Conservation (phyloP, 345 rosid species). For the Populus alba region DNA sequence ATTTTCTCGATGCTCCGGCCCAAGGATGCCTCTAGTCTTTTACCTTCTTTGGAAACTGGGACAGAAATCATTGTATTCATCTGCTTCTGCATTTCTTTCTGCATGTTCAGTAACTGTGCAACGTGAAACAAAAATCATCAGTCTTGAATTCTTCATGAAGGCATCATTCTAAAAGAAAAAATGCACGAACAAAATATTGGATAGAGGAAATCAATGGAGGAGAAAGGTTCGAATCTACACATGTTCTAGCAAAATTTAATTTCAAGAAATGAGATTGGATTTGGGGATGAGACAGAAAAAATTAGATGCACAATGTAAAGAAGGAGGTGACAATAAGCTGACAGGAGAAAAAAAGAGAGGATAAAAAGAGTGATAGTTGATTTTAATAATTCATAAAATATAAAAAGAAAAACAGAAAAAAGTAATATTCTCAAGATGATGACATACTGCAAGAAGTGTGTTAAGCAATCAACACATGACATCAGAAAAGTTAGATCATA, state of each 20-base stretch:
- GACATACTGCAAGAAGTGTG: neutral
- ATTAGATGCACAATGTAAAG: neutral
- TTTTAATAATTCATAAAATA: neutral
- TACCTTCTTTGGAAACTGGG: conserved; percentile 33
- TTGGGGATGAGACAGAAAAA: neutral
- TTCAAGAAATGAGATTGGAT: neutral
- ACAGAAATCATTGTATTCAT: conserved; percentile 14
- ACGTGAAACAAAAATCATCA: neutral
- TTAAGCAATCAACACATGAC: neutral
- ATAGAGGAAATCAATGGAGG: neutral
- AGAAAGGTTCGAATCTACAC: neutral
- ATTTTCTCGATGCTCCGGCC: conserved; percentile 30
- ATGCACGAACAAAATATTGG: neutral
- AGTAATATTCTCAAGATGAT: neutral
- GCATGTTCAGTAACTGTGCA: conserved; percentile 17
- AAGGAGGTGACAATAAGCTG: neutral
- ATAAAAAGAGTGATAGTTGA: neutral
- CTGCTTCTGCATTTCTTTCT: conserved; percentile 37
- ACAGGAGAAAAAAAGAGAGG: neutral
- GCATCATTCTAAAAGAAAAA: neutral
- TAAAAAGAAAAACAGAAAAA: neutral
- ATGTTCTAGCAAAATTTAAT: neutral
- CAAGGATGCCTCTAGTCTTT: conserved; percentile 29
- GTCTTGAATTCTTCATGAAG: neutral
- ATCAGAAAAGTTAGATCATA: neutral